These are phyloP conservation scores for Cyclotella cryptica DNA, from an alignment of 108 stramenopile species.

Conservation along the genomic window DNA sequence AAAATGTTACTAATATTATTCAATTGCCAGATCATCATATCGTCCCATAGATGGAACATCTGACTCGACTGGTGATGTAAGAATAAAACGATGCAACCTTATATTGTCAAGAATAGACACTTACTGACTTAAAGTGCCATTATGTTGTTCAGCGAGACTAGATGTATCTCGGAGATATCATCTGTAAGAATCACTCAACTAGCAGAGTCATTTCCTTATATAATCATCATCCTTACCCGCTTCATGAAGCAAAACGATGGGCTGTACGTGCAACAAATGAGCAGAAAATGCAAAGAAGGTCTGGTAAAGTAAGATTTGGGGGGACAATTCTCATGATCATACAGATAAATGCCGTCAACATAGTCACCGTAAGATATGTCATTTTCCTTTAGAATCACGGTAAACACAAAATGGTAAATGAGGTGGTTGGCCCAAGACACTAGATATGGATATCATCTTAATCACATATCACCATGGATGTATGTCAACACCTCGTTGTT, in stretches of 20 bases:
- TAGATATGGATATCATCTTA: not conserved
- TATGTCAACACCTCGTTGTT: not conserved
- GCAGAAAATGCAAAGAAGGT: not conserved
- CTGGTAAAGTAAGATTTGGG: not conserved
- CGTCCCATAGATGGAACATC: too few species aligned
- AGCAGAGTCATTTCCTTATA: too few species aligned
- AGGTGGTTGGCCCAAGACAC: not conserved
- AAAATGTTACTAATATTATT: too few species aligned
- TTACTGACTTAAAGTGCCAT: too few species aligned
- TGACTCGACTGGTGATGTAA: too few species aligned
- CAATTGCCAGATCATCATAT: too few species aligned
- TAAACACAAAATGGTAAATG: constrained; percentile 2
- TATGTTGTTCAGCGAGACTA: too few species aligned
- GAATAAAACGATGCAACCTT: too few species aligned
- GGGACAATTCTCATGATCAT: not conserved
- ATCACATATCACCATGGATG: not conserved
- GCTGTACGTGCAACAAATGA: constrained; percentile 17
- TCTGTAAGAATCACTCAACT: too few species aligned
- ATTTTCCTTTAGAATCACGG: not conserved
- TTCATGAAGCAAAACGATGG: constrained; percentile 10
- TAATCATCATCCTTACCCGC: not conserved
- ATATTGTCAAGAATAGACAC: too few species aligned
- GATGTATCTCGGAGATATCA: too few species aligned
- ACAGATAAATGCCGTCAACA: not conserved
- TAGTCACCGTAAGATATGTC: constrained; percentile 2